Percentiles rank a stretch among this genome's conserved stretches.
Conservation (phyloP, 2,329 filamentous ascomycete genomes). For the Monilinia fructigena region DNA sequence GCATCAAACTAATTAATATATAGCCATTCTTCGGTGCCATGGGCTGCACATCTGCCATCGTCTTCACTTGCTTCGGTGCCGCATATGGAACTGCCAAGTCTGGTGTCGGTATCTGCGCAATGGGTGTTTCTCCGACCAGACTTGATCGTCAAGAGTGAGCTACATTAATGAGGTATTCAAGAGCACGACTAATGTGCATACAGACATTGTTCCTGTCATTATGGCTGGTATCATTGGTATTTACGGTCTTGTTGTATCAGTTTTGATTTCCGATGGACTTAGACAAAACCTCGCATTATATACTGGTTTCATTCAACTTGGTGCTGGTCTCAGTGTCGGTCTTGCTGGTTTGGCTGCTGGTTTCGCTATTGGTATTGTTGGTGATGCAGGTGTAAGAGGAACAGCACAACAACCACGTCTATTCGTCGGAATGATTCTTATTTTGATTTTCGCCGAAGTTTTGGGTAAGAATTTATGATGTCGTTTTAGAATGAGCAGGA, state of each 20-base stretch:
- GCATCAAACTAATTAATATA: conserved; percentile 35
- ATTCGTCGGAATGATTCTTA: conserved; percentile 78
- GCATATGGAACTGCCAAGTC: conserved; percentile 99
- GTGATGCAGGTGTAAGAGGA: conserved; percentile 85
- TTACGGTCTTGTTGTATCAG: conserved; percentile 86
- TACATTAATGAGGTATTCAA: conserved; percentile 12
- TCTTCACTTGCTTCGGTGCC: conserved; percentile 95
- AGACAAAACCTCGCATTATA: conserved; percentile 71
- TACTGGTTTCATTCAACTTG: conserved; percentile 82
- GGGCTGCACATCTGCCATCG: conserved; percentile 92
- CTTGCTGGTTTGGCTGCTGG: conserved; percentile 80
- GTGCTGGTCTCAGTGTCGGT: conserved; percentile 79
- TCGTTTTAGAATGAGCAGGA: conserved; percentile 22
- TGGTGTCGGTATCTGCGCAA: conserved; percentile 95
- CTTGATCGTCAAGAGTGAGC: conserved; percentile 97
- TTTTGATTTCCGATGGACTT: conserved; percentile 79
- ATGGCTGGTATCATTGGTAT: conserved; percentile 99
- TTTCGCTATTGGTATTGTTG: conserved; percentile 84
- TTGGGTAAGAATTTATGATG: conserved; percentile 57
- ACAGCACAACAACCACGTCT: conserved; percentile 68
- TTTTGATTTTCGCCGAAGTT: conserved; percentile 84
- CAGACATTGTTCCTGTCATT: conserved; percentile 99
- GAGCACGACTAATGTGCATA: conserved; percentile 27
- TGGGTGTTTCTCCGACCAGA: conserved; percentile 98
- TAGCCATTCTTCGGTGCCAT: conserved; percentile 93